Evolutionary conservation across 2,329 filamentous ascomycete genomes (phyloP).

Genomic region (Chrysoporthe deuterocubensis): DNA sequence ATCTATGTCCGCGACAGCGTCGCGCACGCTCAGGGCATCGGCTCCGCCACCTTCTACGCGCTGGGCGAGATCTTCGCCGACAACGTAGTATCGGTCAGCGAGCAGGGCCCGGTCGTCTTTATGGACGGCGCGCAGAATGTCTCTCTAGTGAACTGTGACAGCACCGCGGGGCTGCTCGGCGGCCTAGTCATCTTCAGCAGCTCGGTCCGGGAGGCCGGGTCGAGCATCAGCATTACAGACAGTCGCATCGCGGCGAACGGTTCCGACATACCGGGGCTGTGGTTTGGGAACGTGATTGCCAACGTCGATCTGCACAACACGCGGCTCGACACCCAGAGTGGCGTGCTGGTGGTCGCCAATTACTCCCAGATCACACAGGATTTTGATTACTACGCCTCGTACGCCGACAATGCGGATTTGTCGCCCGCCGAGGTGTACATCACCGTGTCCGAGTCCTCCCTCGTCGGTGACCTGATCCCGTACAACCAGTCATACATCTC

Average conservation of each 20-base stretch:
- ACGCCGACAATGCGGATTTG: conserved; percentile 35
- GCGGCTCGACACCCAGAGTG: conserved; percentile 25
- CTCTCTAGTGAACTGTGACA: conserved; percentile 32
- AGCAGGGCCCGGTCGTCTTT: conserved; percentile 35
- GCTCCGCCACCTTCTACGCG: conserved; percentile 39
- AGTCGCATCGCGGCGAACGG: conserved; percentile 33
- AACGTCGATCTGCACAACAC: conserved; percentile 24
- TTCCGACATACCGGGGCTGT: conserved; percentile 34
- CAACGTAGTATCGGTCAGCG: conserved; percentile 35
- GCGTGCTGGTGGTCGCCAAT: conserved; percentile 35
- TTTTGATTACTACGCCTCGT: conserved; percentile 39
- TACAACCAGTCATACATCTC: conserved; percentile 36
- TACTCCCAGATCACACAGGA: conserved; percentile 39
- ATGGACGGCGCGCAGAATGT: conserved; percentile 35
- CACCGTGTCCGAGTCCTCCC: conserved; percentile 33
- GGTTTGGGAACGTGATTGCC: conserved; percentile 39
- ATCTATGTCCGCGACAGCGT: conserved; percentile 36
- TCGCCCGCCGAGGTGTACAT: conserved; percentile 35
- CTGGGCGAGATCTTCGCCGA: conserved; percentile 35
- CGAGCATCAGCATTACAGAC: conserved; percentile 32
- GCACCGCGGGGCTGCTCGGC: conserved; percentile 36
- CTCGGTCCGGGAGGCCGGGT: conserved; percentile 27
- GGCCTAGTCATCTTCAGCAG: conserved; percentile 36
- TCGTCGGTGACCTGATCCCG: conserved; percentile 39
- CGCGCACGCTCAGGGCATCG: conserved; percentile 37